Percentiles rank a stretch among this genome's conserved stretches.
Conservation (phyloP, 2,329 filamentous ascomycete genomes). For the Tolypocladium sp. region DNA sequence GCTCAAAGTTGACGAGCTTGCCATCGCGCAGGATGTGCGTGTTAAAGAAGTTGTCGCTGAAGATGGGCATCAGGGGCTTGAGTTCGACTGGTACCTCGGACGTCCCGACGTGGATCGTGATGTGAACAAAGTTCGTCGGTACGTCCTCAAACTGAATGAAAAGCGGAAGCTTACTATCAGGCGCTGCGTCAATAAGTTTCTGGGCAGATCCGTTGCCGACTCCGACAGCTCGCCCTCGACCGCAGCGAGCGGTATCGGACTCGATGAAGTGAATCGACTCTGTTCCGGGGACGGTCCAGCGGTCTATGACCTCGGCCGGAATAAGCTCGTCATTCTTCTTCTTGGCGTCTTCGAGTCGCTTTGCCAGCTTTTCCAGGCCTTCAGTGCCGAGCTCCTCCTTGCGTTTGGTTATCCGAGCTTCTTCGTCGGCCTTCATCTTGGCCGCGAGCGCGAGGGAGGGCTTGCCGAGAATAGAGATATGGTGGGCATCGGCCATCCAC, state of each 20-base stretch:
- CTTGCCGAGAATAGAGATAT: conserved; percentile 80
- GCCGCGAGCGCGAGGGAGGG: conserved; percentile 73
- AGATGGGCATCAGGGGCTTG: conserved; percentile 76
- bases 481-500: conserved; percentile 78
- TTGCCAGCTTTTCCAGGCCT: conserved; percentile 64
- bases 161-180: conserved; percentile 53
- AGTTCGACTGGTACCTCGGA: conserved; percentile 67
- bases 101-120: conserved; percentile 74
- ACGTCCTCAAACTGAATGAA: conserved; percentile 98
- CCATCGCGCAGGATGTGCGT: conserved; percentile 74
- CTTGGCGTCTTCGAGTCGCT: conserved; percentile 75
- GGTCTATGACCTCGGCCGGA: conserved; percentile 68
- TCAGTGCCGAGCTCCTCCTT: conserved; percentile 73
- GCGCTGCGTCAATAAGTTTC: conserved; percentile 62
- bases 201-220: conserved; percentile 61
- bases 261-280: conserved; percentile 94
- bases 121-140: conserved; percentile 82
- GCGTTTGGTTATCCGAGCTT: conserved; percentile 67
- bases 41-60: conserved; percentile 89
- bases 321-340: conserved; percentile 82
- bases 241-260: conserved; percentile 75
- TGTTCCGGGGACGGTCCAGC: conserved; percentile 73
- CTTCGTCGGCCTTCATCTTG: conserved; percentile 73
- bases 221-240: conserved; percentile 65
- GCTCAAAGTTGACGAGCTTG: conserved; percentile 73